phyloP scores from a whole-genome alignment of 441 rosid species.

The Adansonia rubrostipa region DNA sequence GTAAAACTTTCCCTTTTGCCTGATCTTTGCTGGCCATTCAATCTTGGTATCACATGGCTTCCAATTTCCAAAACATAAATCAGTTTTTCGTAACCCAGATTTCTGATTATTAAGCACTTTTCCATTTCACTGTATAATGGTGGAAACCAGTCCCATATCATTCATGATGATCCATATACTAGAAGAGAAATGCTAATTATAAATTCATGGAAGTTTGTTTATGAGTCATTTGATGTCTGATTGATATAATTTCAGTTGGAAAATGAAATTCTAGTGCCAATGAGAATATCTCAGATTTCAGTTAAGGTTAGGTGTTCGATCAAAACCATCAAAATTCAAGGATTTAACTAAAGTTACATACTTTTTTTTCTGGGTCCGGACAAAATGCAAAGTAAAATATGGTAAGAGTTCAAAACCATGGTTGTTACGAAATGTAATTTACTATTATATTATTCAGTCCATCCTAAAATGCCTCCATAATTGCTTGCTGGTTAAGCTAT shows the following conservation, averaged over 20 bases:
- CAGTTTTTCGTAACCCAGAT: not conserved
- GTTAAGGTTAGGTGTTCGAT: not conserved
- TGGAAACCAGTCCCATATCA: not conserved
- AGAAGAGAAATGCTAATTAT: too few relatives aligned
- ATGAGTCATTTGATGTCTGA: not conserved
- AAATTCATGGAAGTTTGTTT: too few relatives aligned
- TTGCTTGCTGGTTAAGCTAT: constrained; percentile 20
- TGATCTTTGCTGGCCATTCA: constrained; percentile 20
- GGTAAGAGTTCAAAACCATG: constrained; percentile 9
- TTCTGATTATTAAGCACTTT: not conserved
- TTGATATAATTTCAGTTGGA: not conserved
- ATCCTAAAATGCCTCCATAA: not conserved
- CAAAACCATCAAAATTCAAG: constrained; percentile 5
- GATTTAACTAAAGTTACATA: not conserved
- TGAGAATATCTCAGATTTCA: not conserved
- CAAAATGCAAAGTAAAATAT: constrained; percentile 18
- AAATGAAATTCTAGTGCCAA: not conserved
- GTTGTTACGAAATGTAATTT: constrained; percentile 12
- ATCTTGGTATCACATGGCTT: constrained; percentile 24
- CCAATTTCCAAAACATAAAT: constrained; percentile 14
- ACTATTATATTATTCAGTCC: not conserved
- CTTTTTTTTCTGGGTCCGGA: not conserved
- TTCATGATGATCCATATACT: not conserved
- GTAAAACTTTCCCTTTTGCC: not conserved
- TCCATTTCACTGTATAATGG: not conserved